These are phyloP conservation scores for Leucosporidium creatinivorum DNA, from an alignment of 768 basidiomycete species.

Conservation along the genomic window DNA sequence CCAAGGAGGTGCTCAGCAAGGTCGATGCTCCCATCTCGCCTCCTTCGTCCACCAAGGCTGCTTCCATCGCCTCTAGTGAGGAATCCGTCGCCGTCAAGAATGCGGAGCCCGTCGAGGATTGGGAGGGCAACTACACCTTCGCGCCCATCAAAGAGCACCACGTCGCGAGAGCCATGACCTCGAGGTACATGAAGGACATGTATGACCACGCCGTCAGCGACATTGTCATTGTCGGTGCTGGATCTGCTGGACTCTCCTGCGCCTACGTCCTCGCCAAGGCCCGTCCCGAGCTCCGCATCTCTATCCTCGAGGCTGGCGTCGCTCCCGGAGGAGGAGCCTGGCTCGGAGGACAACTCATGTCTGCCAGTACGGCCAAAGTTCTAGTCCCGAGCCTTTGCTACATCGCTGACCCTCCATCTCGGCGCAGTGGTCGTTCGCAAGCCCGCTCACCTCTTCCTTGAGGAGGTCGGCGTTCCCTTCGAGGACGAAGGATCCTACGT, in stretches of 20 bases:
- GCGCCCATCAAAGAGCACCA: conserved; percentile 69
- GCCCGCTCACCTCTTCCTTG: conserved; percentile 65
- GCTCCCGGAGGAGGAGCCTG: conserved; percentile 54
- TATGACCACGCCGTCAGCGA: conserved; percentile 68
- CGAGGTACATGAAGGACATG: conserved; percentile 52
- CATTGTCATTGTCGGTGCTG: conserved; percentile 68
- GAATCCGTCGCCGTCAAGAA: background rate
- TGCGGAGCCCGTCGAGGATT: conserved; percentile 42
- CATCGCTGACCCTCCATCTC: background rate
- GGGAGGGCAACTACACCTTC: conserved; percentile 57
- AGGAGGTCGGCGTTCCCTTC: conserved; percentile 61
- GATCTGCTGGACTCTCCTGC: conserved; percentile 59
- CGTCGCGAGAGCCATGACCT: conserved; percentile 69
- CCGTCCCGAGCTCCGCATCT: conserved; percentile 60
- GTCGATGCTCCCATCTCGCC: conserved; percentile 18
- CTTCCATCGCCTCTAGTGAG: conserved; percentile 8
- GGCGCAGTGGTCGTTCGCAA: conserved; percentile 65
- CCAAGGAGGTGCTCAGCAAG: background rate
- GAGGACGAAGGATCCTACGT: conserved; percentile 72
- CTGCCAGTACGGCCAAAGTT: background rate
- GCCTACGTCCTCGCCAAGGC: conserved; percentile 63
- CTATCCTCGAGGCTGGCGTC: conserved; percentile 69
- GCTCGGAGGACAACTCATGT: background rate
- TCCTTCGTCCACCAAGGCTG: conserved; percentile 10
- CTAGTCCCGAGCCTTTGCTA: no score